Percentiles rank a stretch among this genome's conserved stretches.
Conservation (phyloP, 139 green algal genomes). For the Tetraselmis chui region DNA sequence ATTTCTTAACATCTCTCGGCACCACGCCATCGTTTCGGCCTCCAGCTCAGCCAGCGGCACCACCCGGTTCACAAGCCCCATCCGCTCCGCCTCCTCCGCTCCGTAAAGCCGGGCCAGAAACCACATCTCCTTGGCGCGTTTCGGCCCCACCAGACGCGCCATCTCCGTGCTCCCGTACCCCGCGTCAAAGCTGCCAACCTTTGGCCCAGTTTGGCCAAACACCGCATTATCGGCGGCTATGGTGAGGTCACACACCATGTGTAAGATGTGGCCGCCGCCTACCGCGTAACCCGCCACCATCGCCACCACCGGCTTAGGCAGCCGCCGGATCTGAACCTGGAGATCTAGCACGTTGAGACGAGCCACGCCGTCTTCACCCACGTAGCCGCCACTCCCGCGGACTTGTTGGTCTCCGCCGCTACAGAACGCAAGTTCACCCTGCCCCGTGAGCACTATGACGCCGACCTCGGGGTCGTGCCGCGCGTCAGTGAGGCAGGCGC, state of each 20-base stretch:
- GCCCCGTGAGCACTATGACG: conserved; percentile 88
- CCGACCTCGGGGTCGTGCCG: conserved; percentile 82
- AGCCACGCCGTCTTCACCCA: conserved; percentile 73
- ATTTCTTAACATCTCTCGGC: conserved; percentile 92
- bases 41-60: conserved; percentile 86
- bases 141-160: conserved; percentile 87
- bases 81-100: conserved; percentile 77
- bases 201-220: conserved; percentile 97
- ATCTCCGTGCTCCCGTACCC: conserved; percentile 93
- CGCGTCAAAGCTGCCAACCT: conserved; percentile 94
- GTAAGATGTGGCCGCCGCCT: conserved; percentile 93
- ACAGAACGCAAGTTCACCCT: conserved; percentile 86
- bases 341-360: conserved; percentile 96
- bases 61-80: conserved; percentile 94
- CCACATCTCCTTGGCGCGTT: conserved; percentile 96
- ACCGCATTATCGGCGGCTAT: conserved; percentile 97
- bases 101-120: conserved; percentile 89
- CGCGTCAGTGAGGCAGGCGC: conserved; percentile 77
- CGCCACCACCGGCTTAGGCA: conserved; percentile 92
- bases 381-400: conserved; percentile 86
- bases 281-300: conserved; percentile 96
- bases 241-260: conserved; percentile 98
- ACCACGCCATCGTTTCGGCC: conserved; percentile 83
- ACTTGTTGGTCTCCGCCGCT: conserved; percentile 91
- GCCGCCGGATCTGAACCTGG: conserved; percentile 86